Evolutionary conservation across 1,139 yeast genomes (phyloP).

Genomic region (Saccharomycopsis phalli): DNA sequence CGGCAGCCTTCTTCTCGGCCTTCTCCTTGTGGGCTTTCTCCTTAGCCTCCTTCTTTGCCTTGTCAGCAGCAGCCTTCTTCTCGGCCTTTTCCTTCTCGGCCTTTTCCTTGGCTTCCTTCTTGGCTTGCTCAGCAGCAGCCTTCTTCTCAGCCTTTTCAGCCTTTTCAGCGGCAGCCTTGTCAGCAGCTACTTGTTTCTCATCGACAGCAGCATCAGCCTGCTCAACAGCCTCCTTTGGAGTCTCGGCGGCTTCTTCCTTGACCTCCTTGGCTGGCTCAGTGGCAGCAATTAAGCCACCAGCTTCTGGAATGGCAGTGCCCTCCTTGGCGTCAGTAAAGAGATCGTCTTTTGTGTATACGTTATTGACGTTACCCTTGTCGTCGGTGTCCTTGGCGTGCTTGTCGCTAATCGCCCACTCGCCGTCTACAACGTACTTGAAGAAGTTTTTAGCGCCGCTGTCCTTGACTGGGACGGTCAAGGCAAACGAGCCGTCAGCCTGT

Average conservation of each 20-base stretch:
- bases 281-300: slow-evolving; percentile 29
- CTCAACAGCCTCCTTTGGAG: slow-evolving; percentile 16
- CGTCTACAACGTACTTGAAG: slow-evolving; percentile 72
- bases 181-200: slow-evolving; percentile 4
- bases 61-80: slow-evolving; percentile 21
- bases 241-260: slow-evolving; percentile 13
- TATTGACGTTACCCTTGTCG: slow-evolving; percentile 53
- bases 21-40: slow-evolving; percentile 15
- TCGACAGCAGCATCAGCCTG: slow-evolving; percentile 6
- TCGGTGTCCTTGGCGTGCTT: slow-evolving; percentile 39
- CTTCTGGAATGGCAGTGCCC: slow-evolving; percentile 42
- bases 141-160: slow-evolving; percentile 10
- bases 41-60: slow-evolving; percentile 20
- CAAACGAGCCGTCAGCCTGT: slow-evolving; percentile 51
- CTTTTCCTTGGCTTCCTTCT: slow-evolving; percentile 24
- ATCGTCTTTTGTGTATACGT: slow-evolving; percentile 36
- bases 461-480: slow-evolving; percentile 45
- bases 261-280: slow-evolving; percentile 9
- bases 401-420: slow-evolving; percentile 50
- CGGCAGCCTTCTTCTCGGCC: slow-evolving; percentile 23
- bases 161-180: slow-evolving; percentile 7
- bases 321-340: slow-evolving; percentile 24
- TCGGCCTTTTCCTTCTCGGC: slow-evolving; percentile 26
- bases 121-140: slow-evolving; percentile 16
- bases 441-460: slow-evolving; percentile 32